Percentiles rank a stretch among this genome's conserved stretches.
Evolutionary conservation across 2,329 filamentous ascomycete species (phyloP).

Genomic region (Didymella segeticola): DNA sequence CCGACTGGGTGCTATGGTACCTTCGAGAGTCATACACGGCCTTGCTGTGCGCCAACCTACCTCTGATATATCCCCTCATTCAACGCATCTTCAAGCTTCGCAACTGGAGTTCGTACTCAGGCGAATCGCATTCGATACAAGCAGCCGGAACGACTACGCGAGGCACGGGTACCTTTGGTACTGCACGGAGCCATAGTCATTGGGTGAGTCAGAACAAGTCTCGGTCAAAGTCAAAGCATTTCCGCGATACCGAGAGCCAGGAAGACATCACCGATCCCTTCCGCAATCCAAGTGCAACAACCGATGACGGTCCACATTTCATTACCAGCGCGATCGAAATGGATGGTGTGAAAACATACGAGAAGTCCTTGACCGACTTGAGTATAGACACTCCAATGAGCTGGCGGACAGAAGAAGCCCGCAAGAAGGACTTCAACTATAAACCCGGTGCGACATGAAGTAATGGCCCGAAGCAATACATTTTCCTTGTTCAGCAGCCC

Average conservation of each 20-base stretch:
- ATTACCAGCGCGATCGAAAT: slow-evolving; percentile 37
- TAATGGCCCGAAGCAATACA: slow-evolving; percentile 13
- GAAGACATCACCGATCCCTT: slow-evolving; percentile 30
- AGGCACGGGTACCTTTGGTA: slow-evolving; percentile 6
- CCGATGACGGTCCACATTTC: slow-evolving; percentile 24
- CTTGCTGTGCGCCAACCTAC: slow-evolving; percentile 66
- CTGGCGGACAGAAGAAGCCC: slow-evolving; percentile 22
- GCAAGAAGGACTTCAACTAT: slow-evolving; percentile 18
- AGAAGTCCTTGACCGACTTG: slow-evolving; percentile 13
- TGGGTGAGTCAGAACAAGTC: slow-evolving; percentile 21
- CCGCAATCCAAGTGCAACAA: slow-evolving; percentile 20
- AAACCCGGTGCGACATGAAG: slow-evolving; percentile 18
- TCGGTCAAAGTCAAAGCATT: slow-evolving; percentile 20
- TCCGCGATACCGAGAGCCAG: slow-evolving; percentile 31
- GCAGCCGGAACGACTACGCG: slow-evolving; percentile 6
- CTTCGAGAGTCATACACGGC: slow-evolving; percentile 66
- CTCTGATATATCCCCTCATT: slow-evolving; percentile 65
- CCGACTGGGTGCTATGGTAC: slow-evolving; percentile 65
- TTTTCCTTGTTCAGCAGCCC: slow-evolving; percentile 8
- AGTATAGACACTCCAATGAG: slow-evolving; percentile 20
- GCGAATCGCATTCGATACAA: slow-evolving; percentile 11
- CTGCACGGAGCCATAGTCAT: slow-evolving; percentile 10
- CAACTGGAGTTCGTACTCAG: slow-evolving; percentile 41
- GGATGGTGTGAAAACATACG: slow-evolving; percentile 25
- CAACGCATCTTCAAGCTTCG: slow-evolving; percentile 54